Base-by-base conservation (phyloP, 306 rosid species). In the Prosopis cineraria region DNA sequence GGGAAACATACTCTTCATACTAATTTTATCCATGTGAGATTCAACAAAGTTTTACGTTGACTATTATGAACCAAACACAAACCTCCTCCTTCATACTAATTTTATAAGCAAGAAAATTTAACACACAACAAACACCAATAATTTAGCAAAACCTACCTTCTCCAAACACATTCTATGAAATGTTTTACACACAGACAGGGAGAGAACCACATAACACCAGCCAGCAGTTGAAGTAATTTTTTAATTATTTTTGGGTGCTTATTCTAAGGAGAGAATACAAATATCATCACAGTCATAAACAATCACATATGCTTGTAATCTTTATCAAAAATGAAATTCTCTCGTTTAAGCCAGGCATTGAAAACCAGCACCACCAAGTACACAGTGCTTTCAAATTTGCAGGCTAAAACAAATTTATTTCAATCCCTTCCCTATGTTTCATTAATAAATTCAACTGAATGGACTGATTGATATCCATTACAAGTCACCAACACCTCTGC, bases 111-210 rank as follows among this genome's bases (percentile, higher is more conserved):
- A 12, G 10, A 75, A 73, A 63, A 45, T 40, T 73, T 58, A 62
- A 74, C 67, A 78, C 79, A 71, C 20, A 69, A 45, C 12, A 65
- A 66, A 80, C 74, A 81, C 41, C 37, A 64, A 34, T 60, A 70
- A 55, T 68, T 80, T 73, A 20, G 44, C 58, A 62, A 68, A 40
- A 43, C 17, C 33, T 37, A 34, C 56, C 65, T 74, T 50, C 29
- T 68, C 62, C 47, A 63, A 72, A 70, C 70, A 73, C 31, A 81
- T 56, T 48, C 14, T 22, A n/a, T 73, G 64, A 68, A 75, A 70
- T 66, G 45, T 44, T 19, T 56, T 44, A 39, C 70, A 72, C 74
- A 45, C 75, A 55, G 41, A 39, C 5, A 4, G 7, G 10, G 50
- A 24, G 44, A 71, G 41, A 62, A 17, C 39, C 64, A 74, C 31